Conservation (phyloP, 352 stramenopile genomes). For the Blastocystis sp. region DNA sequence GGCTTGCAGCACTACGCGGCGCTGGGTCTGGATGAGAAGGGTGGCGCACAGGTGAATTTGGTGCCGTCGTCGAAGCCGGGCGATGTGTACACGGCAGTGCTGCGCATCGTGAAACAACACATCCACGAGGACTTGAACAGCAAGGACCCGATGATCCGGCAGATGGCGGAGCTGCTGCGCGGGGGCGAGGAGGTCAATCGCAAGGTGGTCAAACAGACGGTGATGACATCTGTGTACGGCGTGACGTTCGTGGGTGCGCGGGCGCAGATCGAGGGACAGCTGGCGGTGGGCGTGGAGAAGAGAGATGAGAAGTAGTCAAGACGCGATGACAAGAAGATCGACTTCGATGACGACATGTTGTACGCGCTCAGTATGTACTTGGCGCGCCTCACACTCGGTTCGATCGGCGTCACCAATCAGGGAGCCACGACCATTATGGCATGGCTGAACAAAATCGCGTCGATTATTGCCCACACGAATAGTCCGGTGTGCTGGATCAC, state of each 20-base stretch:
- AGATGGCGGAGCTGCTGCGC: constrained; percentile 61
- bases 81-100: constrained; percentile 95
- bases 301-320: constrained; percentile 70
- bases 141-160: constrained; percentile 30
- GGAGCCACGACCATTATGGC: constrained; percentile 91
- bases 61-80: constrained; percentile 86
- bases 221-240: constrained; percentile 99
- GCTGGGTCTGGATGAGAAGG: constrained; percentile 87
- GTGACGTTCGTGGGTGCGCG: constrained; percentile 98
- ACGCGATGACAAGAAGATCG: constrained; percentile 74
- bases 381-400: constrained; percentile 89
- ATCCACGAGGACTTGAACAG: constrained; percentile 77
- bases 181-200: constrained; percentile 80
- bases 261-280: constrained; percentile 92
- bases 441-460: constrained; percentile 81
- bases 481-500: constrained; percentile 97
- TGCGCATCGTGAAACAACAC: constrained; percentile 79
- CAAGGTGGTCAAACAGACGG: constrained; percentile 95
- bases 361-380: constrained; percentile 86
- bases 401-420: constrained; percentile 92
- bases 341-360: constrained; percentile 80
- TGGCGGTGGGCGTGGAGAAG: constrained; percentile 82
- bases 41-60: constrained; percentile 93
- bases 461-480: constrained; percentile 78
- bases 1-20: constrained; percentile 98